Evolutionary conservation across 2,329 filamentous ascomycete species (phyloP).

Genomic region (Pseudopyricularia javanii): DNA sequence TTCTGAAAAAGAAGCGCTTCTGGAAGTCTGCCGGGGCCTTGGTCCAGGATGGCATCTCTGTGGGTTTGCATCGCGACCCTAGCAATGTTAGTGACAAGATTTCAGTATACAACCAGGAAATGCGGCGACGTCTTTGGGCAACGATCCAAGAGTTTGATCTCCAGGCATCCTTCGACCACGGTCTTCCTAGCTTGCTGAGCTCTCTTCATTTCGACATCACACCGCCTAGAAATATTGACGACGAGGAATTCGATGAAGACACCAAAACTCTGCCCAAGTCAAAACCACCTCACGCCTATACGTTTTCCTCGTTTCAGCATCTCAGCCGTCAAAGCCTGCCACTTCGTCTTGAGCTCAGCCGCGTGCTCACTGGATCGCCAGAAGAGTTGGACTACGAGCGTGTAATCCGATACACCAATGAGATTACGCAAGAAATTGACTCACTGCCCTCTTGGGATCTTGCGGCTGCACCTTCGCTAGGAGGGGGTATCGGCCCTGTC

Average conservation of each 20-base stretch:
- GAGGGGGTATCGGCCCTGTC: neutral
- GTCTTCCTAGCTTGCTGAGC: constrained; percentile 43
- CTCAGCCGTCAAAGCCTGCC: constrained; percentile 42
- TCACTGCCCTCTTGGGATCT: constrained; percentile 44
- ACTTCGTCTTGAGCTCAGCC: constrained; percentile 43
- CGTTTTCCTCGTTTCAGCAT: constrained; percentile 46
- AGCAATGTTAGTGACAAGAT: constrained; percentile 41
- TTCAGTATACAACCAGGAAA: constrained; percentile 48
- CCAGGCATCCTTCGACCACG: constrained; percentile 49
- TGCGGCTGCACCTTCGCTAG: neutral
- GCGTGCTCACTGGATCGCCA: constrained; percentile 39
- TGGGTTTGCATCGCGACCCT: constrained; percentile 48
- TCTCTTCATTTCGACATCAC: constrained; percentile 43
- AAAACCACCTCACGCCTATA: constrained; percentile 39
- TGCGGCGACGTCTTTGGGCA: constrained; percentile 48
- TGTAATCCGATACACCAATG: constrained; percentile 47
- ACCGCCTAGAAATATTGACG: constrained; percentile 40
- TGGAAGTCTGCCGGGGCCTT: constrained; percentile 45
- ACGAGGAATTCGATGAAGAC: constrained; percentile 41
- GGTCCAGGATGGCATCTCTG: constrained; percentile 43
- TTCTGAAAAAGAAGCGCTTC: constrained; percentile 50
- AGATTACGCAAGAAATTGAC: constrained; percentile 49
- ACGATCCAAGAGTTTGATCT: constrained; percentile 51
- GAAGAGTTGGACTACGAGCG: constrained; percentile 48
- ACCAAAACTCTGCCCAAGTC: constrained; percentile 33